Evolutionary conservation across 805 yeast species (phyloP).

Genomic region (Wickerhamomyces kurtzmanii): DNA sequence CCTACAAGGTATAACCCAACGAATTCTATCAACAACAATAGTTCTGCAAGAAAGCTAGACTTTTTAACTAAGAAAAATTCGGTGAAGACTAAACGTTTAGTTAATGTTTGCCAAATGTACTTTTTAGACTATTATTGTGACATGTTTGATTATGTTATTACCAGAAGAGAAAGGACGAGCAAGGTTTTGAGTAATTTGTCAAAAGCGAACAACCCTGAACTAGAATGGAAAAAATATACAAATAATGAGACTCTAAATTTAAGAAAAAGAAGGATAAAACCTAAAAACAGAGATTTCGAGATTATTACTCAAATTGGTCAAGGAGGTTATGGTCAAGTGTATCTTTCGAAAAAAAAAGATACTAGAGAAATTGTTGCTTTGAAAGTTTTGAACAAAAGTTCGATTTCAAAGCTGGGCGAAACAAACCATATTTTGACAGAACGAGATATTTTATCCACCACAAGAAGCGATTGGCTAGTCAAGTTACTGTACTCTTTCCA

Average conservation of each 20-base stretch:
- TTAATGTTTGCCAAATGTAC: slow-evolving; percentile 87
- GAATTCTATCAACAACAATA: slow-evolving; percentile 1
- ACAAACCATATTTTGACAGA: slow-evolving; percentile 94
- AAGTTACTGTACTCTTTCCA: slow-evolving; percentile 92
- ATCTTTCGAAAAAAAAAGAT: slow-evolving; percentile 86
- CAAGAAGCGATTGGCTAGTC: slow-evolving; percentile 93
- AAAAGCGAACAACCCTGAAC: slow-evolving; percentile 22
- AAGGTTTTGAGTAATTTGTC: slow-evolving; percentile 53
- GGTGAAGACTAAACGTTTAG: slow-evolving; percentile 67
- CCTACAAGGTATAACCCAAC: slow-evolving; percentile 13
- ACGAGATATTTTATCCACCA: slow-evolving; percentile 92
- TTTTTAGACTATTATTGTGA: slow-evolving; percentile 95
- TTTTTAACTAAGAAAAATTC: slow-evolving; percentile 18
- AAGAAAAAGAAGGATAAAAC: slow-evolving; percentile 83
- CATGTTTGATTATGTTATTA: slow-evolving; percentile 84
- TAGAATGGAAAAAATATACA: slow-evolving; percentile 68
- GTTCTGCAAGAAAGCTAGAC: slow-evolving; percentile 13
- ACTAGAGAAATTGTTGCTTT: slow-evolving; percentile 93
- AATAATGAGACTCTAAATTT: slow-evolving; percentile 79
- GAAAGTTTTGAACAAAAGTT: slow-evolving; percentile 80
- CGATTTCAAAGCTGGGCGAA: slow-evolving; percentile 83
- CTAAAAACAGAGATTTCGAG: slow-evolving; percentile 91
- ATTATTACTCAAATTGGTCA: slow-evolving; percentile 98
- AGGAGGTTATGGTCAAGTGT: slow-evolving; percentile 99
- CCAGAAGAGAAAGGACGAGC: slow-evolving; percentile 72